These are phyloP conservation scores for Lactifluus hygrophoroides DNA, from an alignment of 768 basidiomycete species.

Conservation along the genomic window DNA sequence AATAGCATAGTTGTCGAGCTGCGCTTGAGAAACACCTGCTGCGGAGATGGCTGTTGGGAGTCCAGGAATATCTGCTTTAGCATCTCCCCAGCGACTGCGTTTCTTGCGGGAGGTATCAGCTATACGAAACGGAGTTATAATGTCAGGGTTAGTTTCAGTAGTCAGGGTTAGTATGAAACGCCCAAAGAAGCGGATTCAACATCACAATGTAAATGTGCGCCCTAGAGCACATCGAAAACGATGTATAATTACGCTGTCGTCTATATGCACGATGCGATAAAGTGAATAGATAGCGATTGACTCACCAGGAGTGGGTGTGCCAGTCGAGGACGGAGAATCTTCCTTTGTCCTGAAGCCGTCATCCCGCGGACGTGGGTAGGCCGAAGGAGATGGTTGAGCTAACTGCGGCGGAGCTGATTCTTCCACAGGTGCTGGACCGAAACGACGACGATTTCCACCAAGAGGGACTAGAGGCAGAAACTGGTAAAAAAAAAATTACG, in stretches of 20 bases:
- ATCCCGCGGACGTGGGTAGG: constrained; percentile 61
- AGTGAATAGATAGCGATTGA: constrained; percentile 27
- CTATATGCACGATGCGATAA: constrained; percentile 20
- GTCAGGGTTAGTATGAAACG: constrained; percentile 28
- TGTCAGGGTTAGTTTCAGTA: constrained; percentile 53
- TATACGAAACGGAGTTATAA: constrained; percentile 38
- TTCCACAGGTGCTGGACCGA: constrained; percentile 81
- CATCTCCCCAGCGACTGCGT: constrained; percentile 96
- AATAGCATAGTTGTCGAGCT: constrained; percentile 96
- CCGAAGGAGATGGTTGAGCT: constrained; percentile 80
- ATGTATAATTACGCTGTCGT: constrained; percentile 13
- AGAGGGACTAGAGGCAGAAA: constrained; percentile 49
- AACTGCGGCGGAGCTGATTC: constrained; percentile 77
- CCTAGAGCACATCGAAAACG: not conserved
- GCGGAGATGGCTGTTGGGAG: constrained; percentile 91
- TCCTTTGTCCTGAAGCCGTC: constrained; percentile 44
- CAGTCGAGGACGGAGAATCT: constrained; percentile 53
- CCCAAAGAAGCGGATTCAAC: constrained; percentile 21
- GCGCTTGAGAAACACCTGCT: constrained; percentile 87
- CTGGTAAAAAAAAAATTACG: not conserved
- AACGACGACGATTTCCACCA: constrained; percentile 72
- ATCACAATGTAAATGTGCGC: constrained; percentile 9
- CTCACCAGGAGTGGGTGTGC: constrained; percentile 62
- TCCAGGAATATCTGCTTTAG: constrained; percentile 83
- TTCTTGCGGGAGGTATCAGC: constrained; percentile 87